Evolutionary conservation across 169 alveolate genomes (phyloP), one percentile per base, ranked within the genome.

Genomic region (Plasmodium ovale): DNA sequence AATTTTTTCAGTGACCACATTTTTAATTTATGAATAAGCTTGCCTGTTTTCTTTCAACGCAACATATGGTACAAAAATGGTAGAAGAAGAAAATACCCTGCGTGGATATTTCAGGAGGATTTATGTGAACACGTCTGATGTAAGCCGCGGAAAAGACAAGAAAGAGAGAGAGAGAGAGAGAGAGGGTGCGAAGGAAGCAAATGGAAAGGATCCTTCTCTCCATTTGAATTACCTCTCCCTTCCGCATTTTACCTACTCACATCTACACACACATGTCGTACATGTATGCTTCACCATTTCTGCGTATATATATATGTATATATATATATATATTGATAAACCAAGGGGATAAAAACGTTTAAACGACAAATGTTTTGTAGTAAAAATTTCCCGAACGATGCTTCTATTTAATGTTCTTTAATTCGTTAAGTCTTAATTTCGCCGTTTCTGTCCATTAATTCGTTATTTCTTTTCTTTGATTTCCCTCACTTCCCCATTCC

Each of bases 61-160:
- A 35, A 39, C 27, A 60, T 16, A 62, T 60, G 12, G 19, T 44
- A 64, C 65, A 65, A 79, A 73, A 64, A 79, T 79, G 89, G 89
- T 56, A 39, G 74, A 79, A 58, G 60, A 51, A 29, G 89, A 65
- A 79, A 79, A 79, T 42, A 44, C 67, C 29, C 23, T 62, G 12
- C 77, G 79, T 37, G 69, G 67, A n/a, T 79, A 79, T 79, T 31
- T 79, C 47, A 65, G 79, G 53, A 64, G 73, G 51, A 19, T 79
- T n/a, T 79, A 79, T 54, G 56, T 47, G 39, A 79, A 79, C 29
- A 65, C 79, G 10, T 79, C 79, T 62, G 56, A 79, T 42, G 89
- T 79, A 79, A 79, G 89, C 56, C n/a, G 35, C 33, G 53, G 35
- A 64, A 58, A 35, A 47, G 21, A 12, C n/a, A 39, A 31, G 16